phyloP scores from a whole-genome alignment of 805 yeast species.

The Ascoidea asiatica region DNA sequence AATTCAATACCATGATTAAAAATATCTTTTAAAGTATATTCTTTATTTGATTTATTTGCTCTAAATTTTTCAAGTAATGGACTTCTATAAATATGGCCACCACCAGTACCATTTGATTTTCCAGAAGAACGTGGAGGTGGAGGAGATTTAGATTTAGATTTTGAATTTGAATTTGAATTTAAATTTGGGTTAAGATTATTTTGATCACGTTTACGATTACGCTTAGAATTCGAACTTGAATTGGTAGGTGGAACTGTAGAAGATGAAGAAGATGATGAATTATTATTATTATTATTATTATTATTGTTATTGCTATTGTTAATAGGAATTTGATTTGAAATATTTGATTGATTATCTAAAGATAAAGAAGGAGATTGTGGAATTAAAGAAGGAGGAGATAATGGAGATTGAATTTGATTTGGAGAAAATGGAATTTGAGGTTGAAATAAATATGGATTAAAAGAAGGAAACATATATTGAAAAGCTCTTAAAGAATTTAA shows the following conservation, averaged over 20 bases:
- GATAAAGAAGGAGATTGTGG: constrained; percentile 3
- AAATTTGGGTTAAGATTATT: constrained; percentile 4
- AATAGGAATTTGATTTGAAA: not conserved
- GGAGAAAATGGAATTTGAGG: constrained; percentile 8
- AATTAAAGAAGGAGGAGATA: constrained; percentile 3
- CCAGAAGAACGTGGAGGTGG: not conserved
- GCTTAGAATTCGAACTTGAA: not conserved
- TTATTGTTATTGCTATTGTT: not conserved
- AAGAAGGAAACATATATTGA: constrained; percentile 36
- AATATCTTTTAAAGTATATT: constrained; percentile 57
- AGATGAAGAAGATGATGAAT: not conserved
- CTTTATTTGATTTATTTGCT: constrained; percentile 40
- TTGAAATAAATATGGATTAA: constrained; percentile 28
- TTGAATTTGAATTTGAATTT: too few species aligned
- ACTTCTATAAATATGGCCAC: constrained; percentile 48
- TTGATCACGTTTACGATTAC: not conserved
- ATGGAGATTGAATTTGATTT: constrained; percentile 2
- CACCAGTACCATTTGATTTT: not conserved
- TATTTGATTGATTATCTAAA: constrained; percentile 1
- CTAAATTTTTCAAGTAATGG: constrained; percentile 81
- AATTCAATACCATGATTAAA: constrained; percentile 84
- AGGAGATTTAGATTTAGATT: not conserved
- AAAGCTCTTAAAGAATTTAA: constrained; percentile 9
- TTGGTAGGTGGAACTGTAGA: not conserved
- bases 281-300: constrained; percentile 2